Base-by-base conservation (phyloP, 148 eudicot species). In the Spergularia marina region DNA sequence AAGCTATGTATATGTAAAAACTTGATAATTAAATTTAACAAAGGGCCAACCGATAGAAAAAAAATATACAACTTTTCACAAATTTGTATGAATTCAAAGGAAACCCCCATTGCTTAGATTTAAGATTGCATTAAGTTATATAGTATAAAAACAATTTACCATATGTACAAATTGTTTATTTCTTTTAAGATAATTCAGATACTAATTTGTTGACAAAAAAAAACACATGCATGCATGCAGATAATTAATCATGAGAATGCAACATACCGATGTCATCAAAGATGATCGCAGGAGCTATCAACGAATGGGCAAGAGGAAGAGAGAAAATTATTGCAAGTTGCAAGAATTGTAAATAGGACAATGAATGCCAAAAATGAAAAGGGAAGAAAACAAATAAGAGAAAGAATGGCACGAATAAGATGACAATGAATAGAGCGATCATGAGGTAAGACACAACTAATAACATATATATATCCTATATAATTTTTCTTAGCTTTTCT, bases 181-280 rank as follows among this genome's bases (percentile, higher is more conserved):
- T 30, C 36, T 30, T 30, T 30, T 1, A 30, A 30, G 10, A 44
- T n/a, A n/a, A n/a, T 44, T 14, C 13, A 1, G 40, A 10, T 64
- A 21, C n/a, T 11, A 21, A 53, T 7, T 0, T 21, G 5, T 3
- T 5, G 15, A 20, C n/a, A 17, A 51, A 20, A 12, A 67, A 1
- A 58, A 21, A 7, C 7, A 49, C 11, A 49, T 6, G 16, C 2
- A 6, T 49, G 21, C 18, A 53, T 65, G 51, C 25, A 40, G 10
- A 23, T 23, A 23, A 2, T 44, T 23, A 23, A 2, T 44, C 49
- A 5, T 65, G 23, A 65, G 7, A 65, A 44, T 44, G 49, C 21
- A 25, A 34, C 77, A 6, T 65, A 75, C 77, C 77, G 77, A 49
- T 64, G 77, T 20, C 77, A 75, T 75, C 63, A 53, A 65, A 53